Base-by-base conservation (phyloP, 495 filamentous ascomycete species). In the Barbatosphaeria neglecta region DNA sequence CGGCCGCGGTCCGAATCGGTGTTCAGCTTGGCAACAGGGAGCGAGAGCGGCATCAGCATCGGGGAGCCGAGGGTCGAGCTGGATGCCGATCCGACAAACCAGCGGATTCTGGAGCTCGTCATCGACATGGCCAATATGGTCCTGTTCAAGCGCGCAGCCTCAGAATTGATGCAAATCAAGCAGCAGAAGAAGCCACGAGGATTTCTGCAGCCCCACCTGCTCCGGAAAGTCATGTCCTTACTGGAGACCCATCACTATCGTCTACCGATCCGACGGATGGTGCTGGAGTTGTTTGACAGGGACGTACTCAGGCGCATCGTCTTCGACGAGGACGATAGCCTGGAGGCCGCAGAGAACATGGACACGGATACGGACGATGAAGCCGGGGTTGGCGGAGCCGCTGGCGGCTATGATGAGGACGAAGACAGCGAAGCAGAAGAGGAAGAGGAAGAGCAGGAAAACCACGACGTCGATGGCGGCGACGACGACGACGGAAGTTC, bases 241-340 rank as follows among this genome's bases (percentile, higher is more conserved):
- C 71, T 98, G n/a, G 92, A 95, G 66, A 81, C 77, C 43, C 88
- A 95, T 51, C 86, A 92, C 55, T 97, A 87, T 62, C 78, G 90
- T 24, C 72, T 97, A 19, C 80, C 78, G 6, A 81, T 87, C 41
- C 82, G 90, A 37, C 83, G 86, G 37, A 89, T 93, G 62, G 81
- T 95, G 27, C 80, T 96, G 42, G 89, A 96, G 59, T 67, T 97
- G 20, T 98, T 97, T 61, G 90, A 97, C 52, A 90, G 87, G 64
- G 79, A 73, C 28, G 86, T 97, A 22, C 69, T 97, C 62, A 70
- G 87, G 52, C 76, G 79, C 37, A 85, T 96, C 45, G 82, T 97
- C 9, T 72, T 73, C 48, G 74, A 68, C 16, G 73, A 78, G 49
- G 73, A 73, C 25, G 44, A 43, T 33, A 50, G 38, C 7, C 42